Conservation (phyloP, 2,329 filamentous ascomycete species). For the Ceratocystis eucalypticola region DNA sequence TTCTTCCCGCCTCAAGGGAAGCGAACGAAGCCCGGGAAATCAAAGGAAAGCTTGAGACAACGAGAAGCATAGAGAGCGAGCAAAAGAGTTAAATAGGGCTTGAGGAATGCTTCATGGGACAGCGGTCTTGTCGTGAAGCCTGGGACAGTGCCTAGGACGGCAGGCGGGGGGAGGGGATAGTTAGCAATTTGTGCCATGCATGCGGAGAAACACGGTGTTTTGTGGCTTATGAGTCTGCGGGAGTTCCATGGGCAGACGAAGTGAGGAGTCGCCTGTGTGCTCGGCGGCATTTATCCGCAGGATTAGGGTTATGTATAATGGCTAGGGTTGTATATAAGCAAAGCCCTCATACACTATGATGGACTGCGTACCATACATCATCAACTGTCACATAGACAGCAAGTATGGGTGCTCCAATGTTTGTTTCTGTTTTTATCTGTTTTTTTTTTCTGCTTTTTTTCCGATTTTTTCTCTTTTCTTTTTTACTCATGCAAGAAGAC, state of each 20-base stretch:
- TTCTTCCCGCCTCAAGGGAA: not conserved
- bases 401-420: no score
- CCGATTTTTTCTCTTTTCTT: no score
- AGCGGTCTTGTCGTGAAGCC: not conserved
- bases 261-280: no score
- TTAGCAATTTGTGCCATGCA: not conserved
- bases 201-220: not conserved
- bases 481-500: no score
- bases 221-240: not conserved
- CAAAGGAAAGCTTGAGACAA: not conserved
- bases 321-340: not conserved
- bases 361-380: no score
- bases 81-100: not conserved
- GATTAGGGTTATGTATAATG: not conserved
- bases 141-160: not conserved
- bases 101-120: not conserved
- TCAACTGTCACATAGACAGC: no score
- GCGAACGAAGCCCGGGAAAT: not conserved
- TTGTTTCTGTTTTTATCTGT: no score
- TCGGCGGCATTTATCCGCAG: no score
- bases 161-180: no score
- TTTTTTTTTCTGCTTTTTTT: no score
- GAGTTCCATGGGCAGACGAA: no score
- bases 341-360: no score
- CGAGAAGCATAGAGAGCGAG: not conserved